Conservation (phyloP, 2,329 filamentous ascomycete species). For the Diaporthe eres region DNA sequence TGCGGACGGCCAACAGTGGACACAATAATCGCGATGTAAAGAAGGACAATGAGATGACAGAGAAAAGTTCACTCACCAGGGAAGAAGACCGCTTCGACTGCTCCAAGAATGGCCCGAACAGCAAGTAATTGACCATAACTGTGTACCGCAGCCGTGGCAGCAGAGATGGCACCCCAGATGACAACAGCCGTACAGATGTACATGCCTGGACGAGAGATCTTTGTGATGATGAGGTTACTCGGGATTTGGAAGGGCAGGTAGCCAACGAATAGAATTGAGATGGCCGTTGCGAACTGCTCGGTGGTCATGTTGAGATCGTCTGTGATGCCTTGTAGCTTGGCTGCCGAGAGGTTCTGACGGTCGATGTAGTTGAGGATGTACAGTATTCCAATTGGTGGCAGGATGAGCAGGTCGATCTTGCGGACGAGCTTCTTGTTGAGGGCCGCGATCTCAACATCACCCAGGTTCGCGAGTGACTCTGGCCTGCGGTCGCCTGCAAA, state of each 20-base stretch:
- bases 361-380: slow-evolving; percentile 59
- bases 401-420: slow-evolving; percentile 40
- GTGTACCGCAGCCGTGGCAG: slow-evolving; percentile 53
- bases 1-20: neutral
- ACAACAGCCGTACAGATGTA: slow-evolving; percentile 49
- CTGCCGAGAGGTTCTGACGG: slow-evolving; percentile 54
- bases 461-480: slow-evolving; percentile 33
- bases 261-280: slow-evolving; percentile 61
- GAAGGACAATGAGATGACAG: neutral
- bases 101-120: slow-evolving; percentile 54
- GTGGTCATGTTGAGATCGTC: slow-evolving; percentile 55
- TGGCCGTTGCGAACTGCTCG: slow-evolving; percentile 54
- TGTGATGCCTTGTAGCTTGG: slow-evolving; percentile 57
- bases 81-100: slow-evolving; percentile 53
- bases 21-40: neutral
- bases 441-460: slow-evolving; percentile 28
- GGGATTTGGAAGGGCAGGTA: slow-evolving; percentile 59
- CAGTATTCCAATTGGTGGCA: slow-evolving; percentile 50
- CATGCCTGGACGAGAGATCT: slow-evolving; percentile 44
- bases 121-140: slow-evolving; percentile 52
- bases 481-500: slow-evolving; percentile 33
- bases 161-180: slow-evolving; percentile 51
- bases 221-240: slow-evolving; percentile 48
- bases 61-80: slow-evolving; percentile 46
- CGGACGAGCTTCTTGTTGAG: slow-evolving; percentile 42